phyloP scores from a whole-genome alignment of 495 filamentous ascomycete species.

The Penicillium verhagenii region DNA sequence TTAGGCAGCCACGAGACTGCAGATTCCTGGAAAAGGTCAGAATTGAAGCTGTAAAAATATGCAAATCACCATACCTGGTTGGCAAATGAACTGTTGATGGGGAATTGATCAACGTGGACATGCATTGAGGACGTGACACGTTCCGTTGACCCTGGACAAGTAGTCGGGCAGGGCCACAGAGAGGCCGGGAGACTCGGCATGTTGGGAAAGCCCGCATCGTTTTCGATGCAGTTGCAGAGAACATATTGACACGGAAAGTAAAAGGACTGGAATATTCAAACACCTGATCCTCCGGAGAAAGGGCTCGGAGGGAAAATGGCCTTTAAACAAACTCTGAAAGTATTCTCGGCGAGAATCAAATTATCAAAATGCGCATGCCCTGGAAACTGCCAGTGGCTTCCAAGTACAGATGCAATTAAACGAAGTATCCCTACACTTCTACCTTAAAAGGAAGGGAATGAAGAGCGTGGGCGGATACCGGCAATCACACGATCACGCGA shows the following conservation, averaged over 20 bases:
- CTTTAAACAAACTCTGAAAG: constrained; percentile 3
- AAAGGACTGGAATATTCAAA: not conserved
- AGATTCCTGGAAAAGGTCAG: constrained; percentile 10
- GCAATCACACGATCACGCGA: not conserved
- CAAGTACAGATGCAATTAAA: not conserved
- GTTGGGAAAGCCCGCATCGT: constrained; percentile 11
- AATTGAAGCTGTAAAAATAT: not conserved
- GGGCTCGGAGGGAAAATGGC: not conserved
- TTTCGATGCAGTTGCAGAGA: constrained; percentile 9
- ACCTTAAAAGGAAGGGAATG: not conserved
- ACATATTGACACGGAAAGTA: constrained; percentile 15
- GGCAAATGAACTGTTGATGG: constrained; percentile 2
- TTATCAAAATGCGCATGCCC: not conserved
- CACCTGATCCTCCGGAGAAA: not conserved
- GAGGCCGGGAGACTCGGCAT: constrained; percentile 1
- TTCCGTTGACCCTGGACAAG: constrained; percentile 2
- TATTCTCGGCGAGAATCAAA: not conserved
- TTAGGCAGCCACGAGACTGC: not conserved
- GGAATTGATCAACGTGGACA: constrained; percentile 10
- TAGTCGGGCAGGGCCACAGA: not conserved
- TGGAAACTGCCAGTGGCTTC: not conserved
- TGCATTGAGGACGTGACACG: constrained; percentile 8
- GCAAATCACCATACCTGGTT: constrained; percentile 10
- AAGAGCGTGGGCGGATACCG: not conserved
- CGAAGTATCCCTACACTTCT: not conserved